Percentiles rank a stretch among this genome's conserved stretches.
phyloP scores from a whole-genome alignment of 73 alveolate genomes.

The Diophrys appendiculata region DNA sequence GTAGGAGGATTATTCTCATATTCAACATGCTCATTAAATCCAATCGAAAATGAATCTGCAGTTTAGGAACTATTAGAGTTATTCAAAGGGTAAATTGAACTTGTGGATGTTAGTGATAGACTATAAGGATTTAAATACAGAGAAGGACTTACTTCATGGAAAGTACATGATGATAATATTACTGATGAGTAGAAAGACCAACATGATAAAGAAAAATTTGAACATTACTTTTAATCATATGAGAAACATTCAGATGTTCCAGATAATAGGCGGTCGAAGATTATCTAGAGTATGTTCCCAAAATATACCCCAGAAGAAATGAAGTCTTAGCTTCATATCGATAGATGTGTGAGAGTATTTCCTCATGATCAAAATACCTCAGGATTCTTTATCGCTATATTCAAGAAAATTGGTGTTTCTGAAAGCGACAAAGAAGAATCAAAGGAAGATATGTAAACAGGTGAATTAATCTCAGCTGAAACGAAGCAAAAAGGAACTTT shows the following conservation, averaged over 20 bases:
- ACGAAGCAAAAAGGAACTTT: no score
- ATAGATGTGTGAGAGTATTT: conserved; percentile 87
- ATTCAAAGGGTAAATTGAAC: conserved; percentile 75
- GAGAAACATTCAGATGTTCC: conserved; percentile 53
- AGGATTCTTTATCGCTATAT: conserved; percentile 91
- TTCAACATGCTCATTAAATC: conserved; percentile 99
- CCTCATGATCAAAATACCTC: conserved; percentile 97
- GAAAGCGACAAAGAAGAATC: no score
- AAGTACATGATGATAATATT: conserved; percentile 43
- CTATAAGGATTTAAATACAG: conserved; percentile 75
- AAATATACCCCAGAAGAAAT: conserved; percentile 35
- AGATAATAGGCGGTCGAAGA: conserved; percentile 46
- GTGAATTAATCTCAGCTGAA: conserved; percentile 7
- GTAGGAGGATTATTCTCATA: conserved; percentile 95
- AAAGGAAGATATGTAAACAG: conserved; percentile 32
- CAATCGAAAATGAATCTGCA: conserved; percentile 98
- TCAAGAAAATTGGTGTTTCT: conserved; percentile 72
- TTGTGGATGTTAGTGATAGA: conserved; percentile 70
- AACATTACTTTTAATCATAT: conserved; percentile 38
- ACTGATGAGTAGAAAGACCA: not conserved
- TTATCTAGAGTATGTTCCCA: conserved; percentile 69
- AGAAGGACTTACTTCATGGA: conserved; percentile 88
- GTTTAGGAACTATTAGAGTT: conserved; percentile 79
- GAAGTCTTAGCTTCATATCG: conserved; percentile 44
- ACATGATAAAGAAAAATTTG: conserved; percentile 18